Conservation (phyloP, 768 basidiomycete genomes). For the Gloeopeniophorella convolvens region DNA sequence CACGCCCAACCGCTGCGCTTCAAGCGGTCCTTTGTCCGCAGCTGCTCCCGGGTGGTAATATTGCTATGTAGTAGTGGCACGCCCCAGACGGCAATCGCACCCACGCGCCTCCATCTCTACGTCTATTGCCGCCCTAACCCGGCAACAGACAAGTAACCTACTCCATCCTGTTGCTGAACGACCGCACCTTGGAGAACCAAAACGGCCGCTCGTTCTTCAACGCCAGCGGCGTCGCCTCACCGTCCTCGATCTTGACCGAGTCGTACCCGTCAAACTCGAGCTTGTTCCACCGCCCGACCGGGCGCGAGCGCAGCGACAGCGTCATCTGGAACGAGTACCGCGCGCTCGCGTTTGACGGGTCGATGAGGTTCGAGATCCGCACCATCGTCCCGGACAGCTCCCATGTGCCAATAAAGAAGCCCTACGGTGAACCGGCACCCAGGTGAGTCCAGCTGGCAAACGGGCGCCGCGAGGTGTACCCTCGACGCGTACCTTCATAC, state of each 20-base stretch:
- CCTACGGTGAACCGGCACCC: conserved; percentile 35
- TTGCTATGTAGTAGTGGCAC: too few relatives aligned
- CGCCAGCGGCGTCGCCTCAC: conserved; percentile 60
- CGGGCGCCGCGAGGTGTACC: too few relatives aligned
- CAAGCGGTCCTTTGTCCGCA: too few relatives aligned
- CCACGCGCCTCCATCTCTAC: too few relatives aligned
- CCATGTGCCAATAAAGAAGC: conserved; percentile 70
- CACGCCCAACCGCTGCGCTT: too few relatives aligned
- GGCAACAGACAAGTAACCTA: conserved; percentile 5
- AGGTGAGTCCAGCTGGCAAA: not conserved
- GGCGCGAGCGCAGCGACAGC: conserved; percentile 63
- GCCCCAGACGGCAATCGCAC: too few relatives aligned
- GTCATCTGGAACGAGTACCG: conserved; percentile 74
- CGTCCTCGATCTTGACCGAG: conserved; percentile 68
- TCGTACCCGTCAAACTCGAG: conserved; percentile 69
- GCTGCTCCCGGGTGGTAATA: too few relatives aligned
- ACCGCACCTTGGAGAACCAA: conserved; percentile 89
- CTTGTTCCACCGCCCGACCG: conserved; percentile 80
- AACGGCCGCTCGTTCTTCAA: conserved; percentile 86
- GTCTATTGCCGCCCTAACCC: too few relatives aligned
- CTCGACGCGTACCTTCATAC: conserved; percentile 57
- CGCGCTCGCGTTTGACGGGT: conserved; percentile 31
- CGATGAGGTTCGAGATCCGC: conserved; percentile 56
- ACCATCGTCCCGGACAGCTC: conserved; percentile 55
- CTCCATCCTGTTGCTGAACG: conserved; percentile 34